A percentile compares a stretch with the other conserved stretches of the same genome.
phyloP scores from a whole-genome alignment of 768 basidiomycete species.

The Lactarius tabidus region DNA sequence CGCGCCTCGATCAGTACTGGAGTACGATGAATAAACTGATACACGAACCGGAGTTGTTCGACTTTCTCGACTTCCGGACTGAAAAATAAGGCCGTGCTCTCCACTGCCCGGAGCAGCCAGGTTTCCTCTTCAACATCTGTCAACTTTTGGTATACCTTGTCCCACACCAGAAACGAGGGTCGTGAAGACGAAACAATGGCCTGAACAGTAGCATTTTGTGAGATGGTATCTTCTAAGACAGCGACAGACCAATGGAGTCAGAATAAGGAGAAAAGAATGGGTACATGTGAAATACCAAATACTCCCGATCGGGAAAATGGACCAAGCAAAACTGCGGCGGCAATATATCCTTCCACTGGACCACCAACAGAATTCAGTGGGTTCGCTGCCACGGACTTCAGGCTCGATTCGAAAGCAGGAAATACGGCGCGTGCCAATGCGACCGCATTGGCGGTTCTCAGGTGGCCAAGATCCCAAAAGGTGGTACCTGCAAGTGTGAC shows the following conservation, averaged over 20 bases:
- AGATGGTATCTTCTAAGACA: slow-evolving; percentile 44
- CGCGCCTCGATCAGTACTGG: background rate
- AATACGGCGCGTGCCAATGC: slow-evolving; percentile 52
- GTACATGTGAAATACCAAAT: slow-evolving; percentile 45
- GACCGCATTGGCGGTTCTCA: slow-evolving; percentile 41
- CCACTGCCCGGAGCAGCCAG: slow-evolving; percentile 71
- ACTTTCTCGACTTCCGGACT: slow-evolving; percentile 49
- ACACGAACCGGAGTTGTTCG: slow-evolving; percentile 51
- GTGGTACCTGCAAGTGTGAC: slow-evolving; percentile 58
- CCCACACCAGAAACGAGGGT: slow-evolving; percentile 83
- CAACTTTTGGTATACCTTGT: slow-evolving; percentile 79
- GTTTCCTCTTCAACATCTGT: slow-evolving; percentile 55
- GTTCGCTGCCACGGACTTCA: slow-evolving; percentile 63
- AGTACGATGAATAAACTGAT: background rate
- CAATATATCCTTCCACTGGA: slow-evolving; percentile 83
- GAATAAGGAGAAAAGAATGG: slow-evolving; percentile 19
- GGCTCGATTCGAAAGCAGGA: slow-evolving; percentile 60
- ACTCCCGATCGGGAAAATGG: slow-evolving; percentile 47
- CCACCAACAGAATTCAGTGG: slow-evolving; percentile 57
- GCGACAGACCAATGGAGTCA: slow-evolving; percentile 16
- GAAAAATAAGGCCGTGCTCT: slow-evolving; percentile 47
- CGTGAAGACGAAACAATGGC: slow-evolving; percentile 52
- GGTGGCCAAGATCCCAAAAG: slow-evolving; percentile 44
- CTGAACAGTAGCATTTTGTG: slow-evolving; percentile 46
- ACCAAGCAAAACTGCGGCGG: slow-evolving; percentile 63